Base-by-base conservation (phyloP, 768 basidiomycete species). In the Tricholomella constricta region DNA sequence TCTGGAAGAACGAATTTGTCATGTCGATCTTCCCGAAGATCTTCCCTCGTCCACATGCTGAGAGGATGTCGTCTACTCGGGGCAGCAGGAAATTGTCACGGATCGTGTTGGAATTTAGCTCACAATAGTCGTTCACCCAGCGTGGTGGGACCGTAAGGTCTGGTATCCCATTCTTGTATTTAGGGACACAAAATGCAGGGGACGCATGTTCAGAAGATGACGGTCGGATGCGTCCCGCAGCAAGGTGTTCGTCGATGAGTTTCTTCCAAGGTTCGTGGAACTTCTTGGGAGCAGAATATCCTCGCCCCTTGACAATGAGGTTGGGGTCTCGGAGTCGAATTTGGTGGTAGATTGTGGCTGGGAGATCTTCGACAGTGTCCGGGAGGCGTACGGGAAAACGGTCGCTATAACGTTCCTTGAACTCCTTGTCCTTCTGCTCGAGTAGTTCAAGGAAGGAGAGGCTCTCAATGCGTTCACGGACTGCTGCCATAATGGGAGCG, bases 81-180 rank as follows among this genome's bases (percentile, higher is more conserved):
- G n/a, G n/a, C n/a, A n/a, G n/a, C n/a, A n/a, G n/a, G n/a, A n/a
- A n/a, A n/a, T n/a, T n/a, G n/a, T n/a, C n/a, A n/a, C n/a, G n/a
- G n/a, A n/a, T n/a, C n/a, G n/a, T n/a, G n/a, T n/a, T n/a, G n/a
- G 71, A 72, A 32, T 72, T 72, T 0, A 73, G 40, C 0, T 37
- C 1, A 0, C 62, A 56, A 34, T 62, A 72, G 14, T 72, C 61
- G 26, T 70, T 71, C 0, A 73, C 66, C 70, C 65, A 68, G 0
- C 56, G 55, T n/a, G n/a, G n/a, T n/a, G n/a, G n/a, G n/a, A n/a
- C n/a, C n/a, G n/a, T n/a, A n/a, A n/a, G n/a, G n/a, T n/a, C n/a
- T n/a, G n/a, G n/a, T n/a, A n/a, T n/a, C n/a, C n/a, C n/a, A n/a
- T n/a, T n/a, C n/a, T n/a, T n/a, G n/a, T n/a, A n/a, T n/a, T n/a